phyloP scores from a whole-genome alignment of 768 basidiomycete species.

The Leccinum variicolor region DNA sequence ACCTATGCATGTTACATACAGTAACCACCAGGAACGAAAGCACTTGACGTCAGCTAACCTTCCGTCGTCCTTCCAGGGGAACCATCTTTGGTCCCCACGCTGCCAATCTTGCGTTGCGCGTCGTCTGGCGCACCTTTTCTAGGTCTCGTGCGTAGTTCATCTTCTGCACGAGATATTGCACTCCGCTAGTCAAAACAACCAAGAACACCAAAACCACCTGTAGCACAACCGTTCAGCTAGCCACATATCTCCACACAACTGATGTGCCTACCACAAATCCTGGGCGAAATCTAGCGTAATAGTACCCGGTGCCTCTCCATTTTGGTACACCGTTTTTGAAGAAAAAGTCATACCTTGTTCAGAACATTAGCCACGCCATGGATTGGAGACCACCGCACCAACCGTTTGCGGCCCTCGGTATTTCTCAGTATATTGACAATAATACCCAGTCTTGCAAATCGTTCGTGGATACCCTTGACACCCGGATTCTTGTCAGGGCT shows the following conservation, averaged over 20 bases:
- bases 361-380: not conserved
- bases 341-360: slow-evolving; percentile 81
- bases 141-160: slow-evolving; percentile 77
- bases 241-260: not conserved
- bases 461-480: slow-evolving; percentile 76
- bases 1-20: slow-evolving; percentile 44
- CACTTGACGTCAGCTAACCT: slow-evolving; percentile 43
- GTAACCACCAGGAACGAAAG: slow-evolving; percentile 1
- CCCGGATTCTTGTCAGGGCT: slow-evolving; percentile 97
- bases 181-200: slow-evolving; percentile 64
- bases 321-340: slow-evolving; percentile 96
- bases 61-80: slow-evolving; percentile 61
- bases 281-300: slow-evolving; percentile 95
- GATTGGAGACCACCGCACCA: slow-evolving; percentile 25
- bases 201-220: slow-evolving; percentile 80
- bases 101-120: slow-evolving; percentile 57
- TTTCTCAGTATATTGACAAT: slow-evolving; percentile 79
- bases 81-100: slow-evolving; percentile 83
- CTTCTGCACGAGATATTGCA: slow-evolving; percentile 79
- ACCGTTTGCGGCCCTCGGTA: slow-evolving; percentile 73
- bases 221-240: slow-evolving; percentile 2
- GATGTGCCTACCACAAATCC: slow-evolving; percentile 63
- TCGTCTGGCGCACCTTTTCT: slow-evolving; percentile 59
- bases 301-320: slow-evolving; percentile 96
- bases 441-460: slow-evolving; percentile 89